phyloP scores from a whole-genome alignment of 768 basidiomycete species.

The Hygrophorus russula region DNA sequence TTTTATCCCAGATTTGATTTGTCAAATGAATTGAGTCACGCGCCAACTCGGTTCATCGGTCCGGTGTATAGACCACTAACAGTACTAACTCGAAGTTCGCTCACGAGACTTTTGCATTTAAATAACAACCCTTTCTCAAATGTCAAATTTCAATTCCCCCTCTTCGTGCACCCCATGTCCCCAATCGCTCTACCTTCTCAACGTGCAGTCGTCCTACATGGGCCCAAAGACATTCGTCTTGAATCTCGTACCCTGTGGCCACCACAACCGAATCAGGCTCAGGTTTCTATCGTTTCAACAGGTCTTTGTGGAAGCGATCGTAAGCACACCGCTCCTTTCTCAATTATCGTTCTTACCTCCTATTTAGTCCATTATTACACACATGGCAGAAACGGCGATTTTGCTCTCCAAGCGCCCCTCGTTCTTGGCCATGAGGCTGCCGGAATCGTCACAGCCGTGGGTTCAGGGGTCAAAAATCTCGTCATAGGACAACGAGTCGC shows the following conservation, averaged over 20 bases:
- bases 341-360: slow-evolving; percentile 1
- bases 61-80: background rate
- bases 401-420: slow-evolving; percentile 74
- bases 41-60: background rate
- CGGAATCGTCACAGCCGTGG: slow-evolving; percentile 80
- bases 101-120: background rate
- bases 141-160: slow-evolving; percentile 9
- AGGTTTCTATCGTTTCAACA: slow-evolving; percentile 71
- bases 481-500: slow-evolving; percentile 80
- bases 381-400: slow-evolving; percentile 88
- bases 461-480: slow-evolving; percentile 53
- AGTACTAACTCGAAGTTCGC: background rate
- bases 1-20: no score
- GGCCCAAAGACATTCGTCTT: slow-evolving; percentile 70
- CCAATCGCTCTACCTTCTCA: slow-evolving; percentile 42
- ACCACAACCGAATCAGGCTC: slow-evolving; percentile 62
- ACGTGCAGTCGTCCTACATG: slow-evolving; percentile 72
- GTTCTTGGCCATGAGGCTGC: slow-evolving; percentile 91
- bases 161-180: slow-evolving; percentile 20
- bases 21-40: background rate
- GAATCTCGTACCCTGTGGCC: slow-evolving; percentile 66
- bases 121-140: slow-evolving; percentile 13
- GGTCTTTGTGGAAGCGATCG: slow-evolving; percentile 87
- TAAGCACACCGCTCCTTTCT: slow-evolving; percentile 15
- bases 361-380: slow-evolving; percentile 78